Evolutionary conservation across 345 rosid species (phyloP), one percentile per base, ranked within the genome.

Genomic region (Hibiscus syriacus): DNA sequence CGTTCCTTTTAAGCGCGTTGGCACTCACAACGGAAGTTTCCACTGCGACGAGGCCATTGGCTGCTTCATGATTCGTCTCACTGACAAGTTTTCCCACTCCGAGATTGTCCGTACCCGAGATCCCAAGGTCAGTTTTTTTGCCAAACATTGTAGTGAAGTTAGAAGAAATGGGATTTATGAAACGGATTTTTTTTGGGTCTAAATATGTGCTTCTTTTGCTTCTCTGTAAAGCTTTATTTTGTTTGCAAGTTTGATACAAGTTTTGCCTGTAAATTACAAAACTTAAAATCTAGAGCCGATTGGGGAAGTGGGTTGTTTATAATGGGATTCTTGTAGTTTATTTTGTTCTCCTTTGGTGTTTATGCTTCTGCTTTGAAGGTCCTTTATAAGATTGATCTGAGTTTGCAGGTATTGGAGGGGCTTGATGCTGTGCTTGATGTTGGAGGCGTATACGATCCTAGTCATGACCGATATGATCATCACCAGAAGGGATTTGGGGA

Each of bases 31-130:
- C 49, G 99, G 99, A 32, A 86, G 92, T 84, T 94, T 94, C 77
- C 96, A 94, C 82, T 94, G 99, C 76, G 97, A 91, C 65, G 97
- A 91, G 72, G 97, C 97, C 58, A 95, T 94, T 73, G 99, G 95
- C 72, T 91, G 99, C 87, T 91, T 94, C 87, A 91, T 94, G 96
- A 86, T 94, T 72, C 96, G 90, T 78, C 99, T 94, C 79, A 85
- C 87, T 55, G 72, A 80, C 73, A 87, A 84, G 75, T 93, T 82
- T 87, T 83, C 80, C 75, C 72, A 80, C 68, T 92, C 97, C 20
- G 90, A 90, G 46, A 87, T 90, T 71, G 74, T 90, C 68, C 95
- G 97, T 50, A 67, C 85, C 72, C 90, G 98, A 36, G 97, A 93
- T 67, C 91, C 88, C 38, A 81, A 90, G 94, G 98, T 89, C 2